These are phyloP conservation scores for Penicillium psychrosexuale DNA, from an alignment of 2,329 filamentous ascomycete genomes.

Conservation along the genomic window DNA sequence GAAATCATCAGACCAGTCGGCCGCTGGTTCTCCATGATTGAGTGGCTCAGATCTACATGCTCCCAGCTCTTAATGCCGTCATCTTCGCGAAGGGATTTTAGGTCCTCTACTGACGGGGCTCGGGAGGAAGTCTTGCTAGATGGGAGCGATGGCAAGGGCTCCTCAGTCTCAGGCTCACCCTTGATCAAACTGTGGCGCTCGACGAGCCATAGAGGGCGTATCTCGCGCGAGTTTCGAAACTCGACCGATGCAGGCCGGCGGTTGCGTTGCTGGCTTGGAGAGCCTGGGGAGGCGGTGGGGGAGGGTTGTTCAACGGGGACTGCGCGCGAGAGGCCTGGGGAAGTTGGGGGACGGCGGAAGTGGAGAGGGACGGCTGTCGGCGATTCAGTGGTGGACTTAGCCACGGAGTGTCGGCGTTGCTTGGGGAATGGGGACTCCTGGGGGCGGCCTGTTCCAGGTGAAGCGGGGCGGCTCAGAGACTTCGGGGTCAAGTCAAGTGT, in stretches of 20 bases:
- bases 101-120: slow-evolving; percentile 46
- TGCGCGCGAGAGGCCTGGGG: slow-evolving; percentile 44
- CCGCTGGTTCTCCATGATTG: slow-evolving; percentile 24
- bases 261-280: slow-evolving; percentile 46
- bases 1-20: slow-evolving; percentile 28
- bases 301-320: slow-evolving; percentile 40
- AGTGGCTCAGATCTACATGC: slow-evolving; percentile 26
- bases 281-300: slow-evolving; percentile 34
- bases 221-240: slow-evolving; percentile 59
- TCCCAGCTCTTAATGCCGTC: slow-evolving; percentile 31
- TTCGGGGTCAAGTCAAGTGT: slow-evolving; percentile 27
- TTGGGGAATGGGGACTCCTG: slow-evolving; percentile 10
- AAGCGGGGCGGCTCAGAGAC: slow-evolving; percentile 36
- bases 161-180: slow-evolving; percentile 39
- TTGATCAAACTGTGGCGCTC: slow-evolving; percentile 57
- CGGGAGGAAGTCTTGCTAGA: slow-evolving; percentile 51
- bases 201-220: slow-evolving; percentile 78
- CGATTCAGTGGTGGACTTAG: slow-evolving; percentile 36
- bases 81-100: slow-evolving; percentile 29
- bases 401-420: slow-evolving; percentile 30
- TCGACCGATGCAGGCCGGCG: slow-evolving; percentile 51
- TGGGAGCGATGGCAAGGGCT: slow-evolving; percentile 50
- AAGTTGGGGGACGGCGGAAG: slow-evolving; percentile 52
- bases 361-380: slow-evolving; percentile 57
- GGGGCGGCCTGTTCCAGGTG: slow-evolving; percentile 24